These are phyloP conservation scores for Taxillus chinensis DNA, from an alignment of 164 flowering plant species.

Conservation along the genomic window DNA sequence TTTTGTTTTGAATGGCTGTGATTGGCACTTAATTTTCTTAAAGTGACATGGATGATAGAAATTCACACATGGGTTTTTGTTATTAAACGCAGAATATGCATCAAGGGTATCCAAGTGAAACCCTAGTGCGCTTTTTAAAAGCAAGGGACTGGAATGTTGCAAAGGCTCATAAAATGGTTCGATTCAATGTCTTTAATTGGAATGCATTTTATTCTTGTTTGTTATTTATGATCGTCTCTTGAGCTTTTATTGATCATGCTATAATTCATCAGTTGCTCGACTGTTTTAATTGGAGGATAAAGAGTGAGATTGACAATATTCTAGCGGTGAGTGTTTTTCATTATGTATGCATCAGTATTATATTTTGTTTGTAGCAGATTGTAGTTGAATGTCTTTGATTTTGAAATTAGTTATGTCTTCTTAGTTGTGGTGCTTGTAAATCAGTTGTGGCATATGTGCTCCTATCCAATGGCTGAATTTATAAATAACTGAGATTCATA, in stretches of 20 bases:
- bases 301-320: constrained; percentile 75
- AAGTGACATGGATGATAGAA: background rate
- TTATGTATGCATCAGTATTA: background rate
- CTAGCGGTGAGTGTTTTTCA: constrained; percentile 48
- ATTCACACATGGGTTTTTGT: background rate
- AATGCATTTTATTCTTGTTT: background rate
- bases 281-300: constrained; percentile 74
- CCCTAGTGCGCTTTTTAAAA: constrained; percentile 70
- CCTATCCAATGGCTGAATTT: too few relatives aligned
- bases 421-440: too few relatives aligned
- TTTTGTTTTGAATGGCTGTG: background rate
- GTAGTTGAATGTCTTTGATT: background rate
- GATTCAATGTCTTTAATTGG: constrained; percentile 4
- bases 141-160: constrained; percentile 87
- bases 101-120: constrained; percentile 61
- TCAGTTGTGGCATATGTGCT: too few relatives aligned
- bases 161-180: constrained; percentile 87
- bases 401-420: too few relatives aligned
- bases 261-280: constrained; percentile 55
- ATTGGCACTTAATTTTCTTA: background rate
- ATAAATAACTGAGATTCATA: too few relatives aligned
- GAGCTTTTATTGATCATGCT: constrained; percentile 5
- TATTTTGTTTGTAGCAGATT: background rate
- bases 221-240: background rate
- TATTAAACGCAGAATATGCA: constrained; percentile 59